These are phyloP conservation scores for Penicillium crystallinum DNA, from an alignment of 495 filamentous ascomycete species.

Conservation along the genomic window DNA sequence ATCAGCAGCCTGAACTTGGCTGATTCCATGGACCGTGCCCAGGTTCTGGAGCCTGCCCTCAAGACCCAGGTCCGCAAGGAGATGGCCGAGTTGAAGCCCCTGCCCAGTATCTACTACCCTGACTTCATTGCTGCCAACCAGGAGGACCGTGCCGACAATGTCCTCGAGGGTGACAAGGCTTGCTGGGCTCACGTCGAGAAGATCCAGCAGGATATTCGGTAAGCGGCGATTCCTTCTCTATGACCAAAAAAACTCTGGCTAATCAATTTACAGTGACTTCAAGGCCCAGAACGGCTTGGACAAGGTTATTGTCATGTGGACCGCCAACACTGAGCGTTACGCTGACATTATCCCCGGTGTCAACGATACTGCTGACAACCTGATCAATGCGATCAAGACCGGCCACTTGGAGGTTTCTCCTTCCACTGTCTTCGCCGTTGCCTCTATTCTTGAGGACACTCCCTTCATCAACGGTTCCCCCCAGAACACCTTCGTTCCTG, in stretches of 20 bases:
- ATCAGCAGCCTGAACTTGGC: slow-evolving; percentile 87
- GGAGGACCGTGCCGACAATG: slow-evolving; percentile 92
- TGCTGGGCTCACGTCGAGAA: slow-evolving; percentile 83
- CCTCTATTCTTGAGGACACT: slow-evolving; percentile 79
- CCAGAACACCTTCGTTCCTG: slow-evolving; percentile 98
- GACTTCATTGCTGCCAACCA: slow-evolving; percentile 99
- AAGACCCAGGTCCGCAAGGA: slow-evolving; percentile 88
- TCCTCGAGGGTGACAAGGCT: slow-evolving; percentile 78
- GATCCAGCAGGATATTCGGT: slow-evolving; percentile 86
- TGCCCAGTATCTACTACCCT: slow-evolving; percentile 96
- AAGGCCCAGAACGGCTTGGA: slow-evolving; percentile 80
- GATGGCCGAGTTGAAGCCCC: slow-evolving; percentile 82
- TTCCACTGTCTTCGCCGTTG: slow-evolving; percentile 93
- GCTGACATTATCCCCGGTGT: slow-evolving; percentile 82
- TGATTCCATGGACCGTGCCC: slow-evolving; percentile 90
- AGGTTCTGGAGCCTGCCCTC: slow-evolving; percentile 87
- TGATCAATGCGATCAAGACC: slow-evolving; percentile 76
- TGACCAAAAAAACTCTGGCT: background rate
- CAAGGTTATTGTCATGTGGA: slow-evolving; percentile 98
- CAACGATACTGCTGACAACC: slow-evolving; percentile 95
- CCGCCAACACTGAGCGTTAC: slow-evolving; percentile 96
- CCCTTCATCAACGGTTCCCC: slow-evolving; percentile 99
- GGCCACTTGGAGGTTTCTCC: slow-evolving; percentile 88
- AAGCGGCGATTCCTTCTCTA: background rate
- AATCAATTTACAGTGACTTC: slow-evolving; percentile 52